Evolutionary conservation across 78 protist genomes (phyloP), one percentile per base, ranked within the genome.

Genomic region (Dictyostelium capitatum): DNA sequence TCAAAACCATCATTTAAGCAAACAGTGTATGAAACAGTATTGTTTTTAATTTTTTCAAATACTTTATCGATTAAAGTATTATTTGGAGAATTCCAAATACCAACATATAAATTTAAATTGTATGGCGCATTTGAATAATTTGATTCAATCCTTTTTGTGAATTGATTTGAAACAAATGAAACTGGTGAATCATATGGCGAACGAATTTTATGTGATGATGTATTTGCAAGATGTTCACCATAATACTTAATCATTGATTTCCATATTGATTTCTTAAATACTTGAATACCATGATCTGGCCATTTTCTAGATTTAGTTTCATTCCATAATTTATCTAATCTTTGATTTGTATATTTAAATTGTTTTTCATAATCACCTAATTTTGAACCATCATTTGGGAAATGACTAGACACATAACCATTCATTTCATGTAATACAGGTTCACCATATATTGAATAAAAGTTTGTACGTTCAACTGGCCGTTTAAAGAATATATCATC

Each of bases 1-100:
- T 67, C 75, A 10, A 67, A 32, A 28, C 91, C 91, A 59, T 84
- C 91, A 28, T 84, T 84, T 6, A 84, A 74, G 59, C 91, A 84
- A 17, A 84, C 75, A 23, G 82, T 75, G 43, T 74, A 54, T 83
- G 90, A 43, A 8, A 23, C n/a, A 1, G 12, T 53, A 8, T 23
- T 3, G n/a, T n/a, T 23, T 19, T n/a, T 59, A 20, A 17, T 8
- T 70, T 4, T 23, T 70, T 70, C 51, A 37, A 70, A 17, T 0
- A 25, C 5, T 10, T 14, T 4, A 59, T 59, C n/a, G n/a, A 59
- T 17, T 19, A 9, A 8, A 1, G 28, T 59, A 37, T 37, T 37
- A 19, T 59, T 23, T 19, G 7, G 20, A 70, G 4, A 30, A 32
- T 20, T 72, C 57, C 17, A 72, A 41, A 17, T 17, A 28, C 79